Conservation (phyloP, 441 rosid species). For the Populus trichocarpa region DNA sequence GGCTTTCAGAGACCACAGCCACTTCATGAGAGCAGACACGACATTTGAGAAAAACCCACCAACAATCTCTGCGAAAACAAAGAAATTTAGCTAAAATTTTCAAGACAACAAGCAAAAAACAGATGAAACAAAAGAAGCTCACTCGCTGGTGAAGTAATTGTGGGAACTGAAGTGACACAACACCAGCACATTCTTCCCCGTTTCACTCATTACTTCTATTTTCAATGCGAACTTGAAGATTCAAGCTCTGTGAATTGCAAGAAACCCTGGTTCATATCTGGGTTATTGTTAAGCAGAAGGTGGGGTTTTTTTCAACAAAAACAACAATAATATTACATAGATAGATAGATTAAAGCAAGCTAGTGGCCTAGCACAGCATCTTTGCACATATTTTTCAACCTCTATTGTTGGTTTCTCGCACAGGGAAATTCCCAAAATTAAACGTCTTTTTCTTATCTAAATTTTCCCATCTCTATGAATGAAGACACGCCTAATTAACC, state of each 20-base stretch:
- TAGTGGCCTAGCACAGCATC: too few relatives aligned
- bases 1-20: conserved; percentile 70
- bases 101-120: too few relatives aligned
- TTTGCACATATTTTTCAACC: too few relatives aligned
- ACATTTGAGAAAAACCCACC: conserved; percentile 64
- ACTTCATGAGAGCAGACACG: conserved; percentile 52
- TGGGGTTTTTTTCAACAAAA: neutral
- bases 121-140: too few relatives aligned
- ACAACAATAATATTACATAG: too few relatives aligned
- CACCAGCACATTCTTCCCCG: conserved; percentile 37
- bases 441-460: too few relatives aligned
- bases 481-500: too few relatives aligned
- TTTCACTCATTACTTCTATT: conserved; percentile 27
- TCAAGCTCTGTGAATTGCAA: conserved; percentile 25
- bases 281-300: conserved; percentile 11
- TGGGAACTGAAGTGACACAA: conserved; percentile 13
- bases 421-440: too few relatives aligned
- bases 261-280: conserved; percentile 34
- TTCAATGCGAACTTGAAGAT: neutral
- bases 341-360: too few relatives aligned
- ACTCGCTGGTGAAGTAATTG: too few relatives aligned
- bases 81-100: neutral
- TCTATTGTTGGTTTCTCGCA: too few relatives aligned
- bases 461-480: too few relatives aligned
- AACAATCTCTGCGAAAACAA: conserved; percentile 56